Conservation (phyloP, 129 eudicot genomes). For the Deinandra increscens region DNA sequence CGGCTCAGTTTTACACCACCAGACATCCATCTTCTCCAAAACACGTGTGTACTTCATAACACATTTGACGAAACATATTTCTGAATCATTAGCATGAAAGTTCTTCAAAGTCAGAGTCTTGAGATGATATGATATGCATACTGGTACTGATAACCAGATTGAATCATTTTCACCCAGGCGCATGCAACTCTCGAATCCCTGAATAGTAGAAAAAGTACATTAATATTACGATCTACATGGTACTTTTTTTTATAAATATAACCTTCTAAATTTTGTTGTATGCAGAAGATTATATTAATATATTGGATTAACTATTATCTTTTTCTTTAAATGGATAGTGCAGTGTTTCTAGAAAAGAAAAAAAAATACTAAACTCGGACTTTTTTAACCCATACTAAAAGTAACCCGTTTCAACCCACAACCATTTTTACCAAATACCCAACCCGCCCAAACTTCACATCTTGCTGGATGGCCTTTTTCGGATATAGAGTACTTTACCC, state of each 20-base stretch:
- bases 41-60: constrained; percentile 32
- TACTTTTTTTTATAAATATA: neutral
- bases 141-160: constrained; percentile 16
- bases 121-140: constrained; percentile 33
- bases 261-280: neutral
- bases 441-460: neutral
- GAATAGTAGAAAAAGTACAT: constrained; percentile 2
- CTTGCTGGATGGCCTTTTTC: no score
- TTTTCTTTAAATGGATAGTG: neutral
- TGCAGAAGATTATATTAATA: neutral
- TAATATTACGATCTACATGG: neutral
- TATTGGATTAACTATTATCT: neutral
- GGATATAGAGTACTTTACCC: constrained; percentile 20
- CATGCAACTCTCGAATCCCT: constrained; percentile 44
- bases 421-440: neutral
- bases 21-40: constrained; percentile 42
- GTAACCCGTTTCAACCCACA: neutral
- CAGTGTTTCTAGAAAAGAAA: neutral
- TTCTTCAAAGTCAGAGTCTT: constrained; percentile 33
- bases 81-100: constrained; percentile 35
- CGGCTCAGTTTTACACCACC: constrained; percentile 29
- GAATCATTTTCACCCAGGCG: constrained; percentile 20
- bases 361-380: neutral
- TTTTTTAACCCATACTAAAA: neutral
- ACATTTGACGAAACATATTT: constrained; percentile 32